Evolutionary conservation across 352 stramenopile genomes (phyloP).

Genomic region (Hyaloperonospora brassicae): DNA sequence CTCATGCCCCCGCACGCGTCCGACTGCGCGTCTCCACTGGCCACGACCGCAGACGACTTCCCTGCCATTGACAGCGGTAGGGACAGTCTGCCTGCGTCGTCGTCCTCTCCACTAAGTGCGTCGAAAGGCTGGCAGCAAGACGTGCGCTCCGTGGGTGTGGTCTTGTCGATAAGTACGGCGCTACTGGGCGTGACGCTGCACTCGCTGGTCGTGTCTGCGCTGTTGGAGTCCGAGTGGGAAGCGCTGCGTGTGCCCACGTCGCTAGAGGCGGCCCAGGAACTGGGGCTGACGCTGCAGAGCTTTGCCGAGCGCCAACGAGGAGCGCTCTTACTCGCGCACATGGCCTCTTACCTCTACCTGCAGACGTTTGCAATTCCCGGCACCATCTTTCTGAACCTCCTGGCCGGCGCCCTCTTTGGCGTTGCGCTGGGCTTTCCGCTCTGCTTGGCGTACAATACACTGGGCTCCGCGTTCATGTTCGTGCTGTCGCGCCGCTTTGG

Average conservation of each 20-base stretch:
- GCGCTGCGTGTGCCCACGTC: slow-evolving; percentile 52
- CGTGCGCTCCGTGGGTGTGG: slow-evolving; percentile 36
- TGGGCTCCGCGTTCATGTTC: slow-evolving; percentile 73
- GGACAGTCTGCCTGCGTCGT: not conserved
- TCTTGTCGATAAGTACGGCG: slow-evolving; percentile 33
- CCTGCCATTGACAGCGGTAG: not conserved
- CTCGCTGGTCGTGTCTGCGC: slow-evolving; percentile 42
- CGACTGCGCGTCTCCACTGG: not conserved
- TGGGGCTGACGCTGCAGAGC: slow-evolving; percentile 53
- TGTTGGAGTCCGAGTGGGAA: slow-evolving; percentile 47
- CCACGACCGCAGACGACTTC: not conserved
- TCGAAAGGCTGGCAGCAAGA: slow-evolving; percentile 40
- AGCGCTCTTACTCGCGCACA: slow-evolving; percentile 56
- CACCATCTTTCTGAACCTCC: slow-evolving; percentile 75
- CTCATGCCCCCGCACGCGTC: not conserved
- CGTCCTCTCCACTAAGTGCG: not conserved
- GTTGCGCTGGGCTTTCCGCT: slow-evolving; percentile 62
- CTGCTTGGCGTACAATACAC: slow-evolving; percentile 73
- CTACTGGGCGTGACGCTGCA: slow-evolving; percentile 38
- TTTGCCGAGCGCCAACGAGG: slow-evolving; percentile 34
- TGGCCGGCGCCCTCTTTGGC: slow-evolving; percentile 66
- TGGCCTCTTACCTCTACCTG: slow-evolving; percentile 66
- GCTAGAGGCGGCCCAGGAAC: slow-evolving; percentile 46
- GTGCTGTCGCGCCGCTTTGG: slow-evolving; percentile 55
- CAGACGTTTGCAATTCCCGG: slow-evolving; percentile 77